These are phyloP conservation scores for Entomortierella parvispora DNA, from an alignment of 192 early-diverging fungal species.

Conservation along the genomic window DNA sequence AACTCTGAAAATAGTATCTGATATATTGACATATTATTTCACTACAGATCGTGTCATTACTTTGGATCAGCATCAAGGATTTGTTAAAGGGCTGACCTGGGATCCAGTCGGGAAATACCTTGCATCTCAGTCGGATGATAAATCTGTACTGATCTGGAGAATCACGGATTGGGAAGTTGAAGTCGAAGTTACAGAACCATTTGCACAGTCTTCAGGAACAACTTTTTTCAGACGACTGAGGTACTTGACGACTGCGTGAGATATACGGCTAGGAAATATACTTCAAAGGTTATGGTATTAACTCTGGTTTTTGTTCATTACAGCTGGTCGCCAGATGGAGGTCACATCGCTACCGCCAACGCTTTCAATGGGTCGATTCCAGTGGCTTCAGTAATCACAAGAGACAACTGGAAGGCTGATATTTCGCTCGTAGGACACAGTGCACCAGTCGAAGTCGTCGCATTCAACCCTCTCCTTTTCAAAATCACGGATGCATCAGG, in stretches of 20 bases:
- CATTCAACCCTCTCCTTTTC: constrained; percentile 88
- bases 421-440: constrained; percentile 90
- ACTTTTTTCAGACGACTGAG: constrained; percentile 91
- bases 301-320: neutral
- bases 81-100: constrained; percentile 97
- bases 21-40: neutral
- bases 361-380: constrained; percentile 83
- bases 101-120: constrained; percentile 95
- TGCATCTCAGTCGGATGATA: constrained; percentile 95
- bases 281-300: no score
- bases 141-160: constrained; percentile 86
- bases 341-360: constrained; percentile 89
- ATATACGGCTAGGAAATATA: no score
- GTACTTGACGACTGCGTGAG: constrained; percentile 42
- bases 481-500: constrained; percentile 47
- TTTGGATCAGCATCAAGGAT: constrained; percentile 79
- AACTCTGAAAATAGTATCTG: no score
- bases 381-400: constrained; percentile 81
- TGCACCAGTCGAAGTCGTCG: constrained; percentile 86
- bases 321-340: constrained; percentile 98
- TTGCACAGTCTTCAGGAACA: constrained; percentile 77
- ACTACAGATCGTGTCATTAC: constrained; percentile 65
- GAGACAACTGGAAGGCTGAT: constrained; percentile 82
- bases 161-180: constrained; percentile 90
- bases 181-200: constrained; percentile 76